phyloP scores from a whole-genome alignment of 371 early-diverging fungal genomes.

The Circinella umbellata region DNA sequence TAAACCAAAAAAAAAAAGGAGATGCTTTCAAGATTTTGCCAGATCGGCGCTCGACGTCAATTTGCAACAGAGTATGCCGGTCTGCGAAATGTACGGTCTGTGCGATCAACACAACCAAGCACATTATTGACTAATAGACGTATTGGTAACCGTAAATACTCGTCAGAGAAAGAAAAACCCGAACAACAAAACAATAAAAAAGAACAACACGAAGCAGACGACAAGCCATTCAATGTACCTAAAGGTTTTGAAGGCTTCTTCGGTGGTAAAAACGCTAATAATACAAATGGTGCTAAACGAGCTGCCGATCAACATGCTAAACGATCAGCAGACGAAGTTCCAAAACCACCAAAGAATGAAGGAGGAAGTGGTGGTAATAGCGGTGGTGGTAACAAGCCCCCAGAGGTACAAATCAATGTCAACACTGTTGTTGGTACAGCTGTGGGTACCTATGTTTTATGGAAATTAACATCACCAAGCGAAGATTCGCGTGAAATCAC shows the following conservation, averaged over 20 bases:
- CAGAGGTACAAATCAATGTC: conserved; percentile 43
- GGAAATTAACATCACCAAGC: conserved; percentile 51
- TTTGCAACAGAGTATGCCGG: conserved; percentile 6
- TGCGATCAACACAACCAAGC: neutral
- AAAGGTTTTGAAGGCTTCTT: conserved; percentile 54
- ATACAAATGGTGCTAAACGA: neutral
- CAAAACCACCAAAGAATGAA: conserved; percentile 13
- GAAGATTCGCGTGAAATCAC: conserved; percentile 76
- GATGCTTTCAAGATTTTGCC: conserved; percentile 16
- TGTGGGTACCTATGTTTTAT: conserved; percentile 58
- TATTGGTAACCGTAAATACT: conserved; percentile 8
- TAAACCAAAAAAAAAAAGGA: neutral
- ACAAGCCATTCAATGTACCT: conserved; percentile 28
- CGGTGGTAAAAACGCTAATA: conserved; percentile 29
- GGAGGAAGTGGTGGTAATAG: conserved; percentile 2
- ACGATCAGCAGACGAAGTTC: conserved; percentile 16
- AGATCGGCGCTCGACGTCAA: conserved; percentile 10
- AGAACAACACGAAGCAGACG: conserved; percentile 29
- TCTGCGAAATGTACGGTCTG: neutral
- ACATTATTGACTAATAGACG: conserved; percentile 9
- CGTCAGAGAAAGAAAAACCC: conserved; percentile 16
- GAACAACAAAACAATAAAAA: conserved; percentile 20
- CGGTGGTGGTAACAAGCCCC: conserved; percentile 24
- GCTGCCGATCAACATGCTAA: conserved; percentile 22
- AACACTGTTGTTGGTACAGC: conserved; percentile 58